phyloP scores from a whole-genome alignment of 2,329 filamentous ascomycete species.

The Alternaria sp. region DNA sequence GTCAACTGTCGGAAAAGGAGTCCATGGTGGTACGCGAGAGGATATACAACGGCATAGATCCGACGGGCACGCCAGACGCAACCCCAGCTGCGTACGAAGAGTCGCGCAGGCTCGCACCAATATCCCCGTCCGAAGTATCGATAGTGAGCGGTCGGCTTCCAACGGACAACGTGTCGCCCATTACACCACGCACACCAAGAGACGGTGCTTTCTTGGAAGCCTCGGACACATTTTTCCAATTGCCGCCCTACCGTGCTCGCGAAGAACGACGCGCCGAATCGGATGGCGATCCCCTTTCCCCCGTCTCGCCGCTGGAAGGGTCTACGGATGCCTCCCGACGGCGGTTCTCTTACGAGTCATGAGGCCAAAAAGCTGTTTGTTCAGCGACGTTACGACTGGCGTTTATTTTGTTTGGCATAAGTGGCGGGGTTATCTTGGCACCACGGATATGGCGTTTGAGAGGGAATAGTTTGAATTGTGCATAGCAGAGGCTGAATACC shows the following conservation, averaged over 20 bases:
- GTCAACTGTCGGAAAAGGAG: conserved; percentile 56
- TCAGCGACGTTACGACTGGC: conserved; percentile 13
- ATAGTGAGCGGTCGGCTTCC: conserved; percentile 35
- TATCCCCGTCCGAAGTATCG: conserved; percentile 35
- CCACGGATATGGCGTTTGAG: conserved; percentile 18
- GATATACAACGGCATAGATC: conserved; percentile 55
- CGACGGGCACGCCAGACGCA: conserved; percentile 22
- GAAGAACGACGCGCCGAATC: conserved; percentile 30
- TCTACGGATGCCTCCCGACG: conserved; percentile 37
- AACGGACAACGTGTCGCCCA: conserved; percentile 30
- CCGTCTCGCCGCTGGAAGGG: conserved; percentile 44
- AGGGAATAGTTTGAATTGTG: conserved; percentile 16
- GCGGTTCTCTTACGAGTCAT: conserved; percentile 50
- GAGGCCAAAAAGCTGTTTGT: conserved; percentile 25
- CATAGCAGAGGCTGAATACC: conserved; percentile 14
- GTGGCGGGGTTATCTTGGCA: background rate
- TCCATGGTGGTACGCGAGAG: conserved; percentile 54
- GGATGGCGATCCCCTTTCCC: conserved; percentile 41
- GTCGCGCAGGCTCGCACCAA: conserved; percentile 29
- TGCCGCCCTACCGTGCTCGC: conserved; percentile 29
- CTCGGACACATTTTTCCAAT: conserved; percentile 39
- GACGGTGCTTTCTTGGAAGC: conserved; percentile 42
- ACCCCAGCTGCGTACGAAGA: conserved; percentile 27
- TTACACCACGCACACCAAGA: conserved; percentile 40
- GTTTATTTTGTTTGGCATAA: conserved; percentile 15